Evolutionary conservation across 1,139 yeast genomes (phyloP).

Genomic region (Geotrichum europaeum): DNA sequence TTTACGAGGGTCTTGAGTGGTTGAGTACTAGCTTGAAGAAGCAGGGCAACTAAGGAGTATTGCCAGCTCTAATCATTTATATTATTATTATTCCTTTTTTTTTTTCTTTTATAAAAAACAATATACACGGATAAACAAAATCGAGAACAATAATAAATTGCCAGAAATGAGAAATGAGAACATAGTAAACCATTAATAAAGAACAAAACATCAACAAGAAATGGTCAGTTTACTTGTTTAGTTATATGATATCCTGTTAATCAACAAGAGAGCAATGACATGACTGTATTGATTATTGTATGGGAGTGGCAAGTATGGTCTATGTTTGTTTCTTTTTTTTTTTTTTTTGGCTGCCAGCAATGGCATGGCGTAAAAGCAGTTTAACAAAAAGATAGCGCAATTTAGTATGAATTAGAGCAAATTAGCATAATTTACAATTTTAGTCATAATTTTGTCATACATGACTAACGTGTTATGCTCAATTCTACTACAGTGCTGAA

Average conservation of each 20-base stretch:
- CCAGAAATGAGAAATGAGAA: not conserved
- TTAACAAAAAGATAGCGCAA: not conserved
- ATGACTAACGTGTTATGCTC: not conserved
- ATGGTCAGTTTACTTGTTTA: too few species aligned
- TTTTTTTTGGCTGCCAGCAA: not conserved
- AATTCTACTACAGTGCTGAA: not conserved
- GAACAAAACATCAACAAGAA: not conserved
- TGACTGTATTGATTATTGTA: not conserved
- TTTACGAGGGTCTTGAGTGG: constrained; percentile 94
- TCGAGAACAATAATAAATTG: not conserved
- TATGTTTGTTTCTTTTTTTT: not conserved
- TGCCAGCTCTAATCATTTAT: not conserved
- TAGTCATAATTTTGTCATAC: not conserved
- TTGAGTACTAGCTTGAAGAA: constrained; percentile 49
- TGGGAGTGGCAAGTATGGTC: not conserved
- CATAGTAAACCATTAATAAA: not conserved
- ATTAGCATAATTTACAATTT: too few species aligned
- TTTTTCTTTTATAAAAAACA: not conserved
- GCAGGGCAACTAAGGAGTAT: constrained; percentile 19
- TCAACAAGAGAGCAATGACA: not conserved
- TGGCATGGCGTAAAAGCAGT: not conserved
- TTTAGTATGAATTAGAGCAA: too few species aligned
- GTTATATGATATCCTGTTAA: too few species aligned
- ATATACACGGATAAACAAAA: not conserved
- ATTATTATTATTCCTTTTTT: not conserved